Evolutionary conservation across 2,329 filamentous ascomycete genomes (phyloP), one percentile per base, ranked within the genome.

Genomic region (Clarireedia paspali): DNA sequence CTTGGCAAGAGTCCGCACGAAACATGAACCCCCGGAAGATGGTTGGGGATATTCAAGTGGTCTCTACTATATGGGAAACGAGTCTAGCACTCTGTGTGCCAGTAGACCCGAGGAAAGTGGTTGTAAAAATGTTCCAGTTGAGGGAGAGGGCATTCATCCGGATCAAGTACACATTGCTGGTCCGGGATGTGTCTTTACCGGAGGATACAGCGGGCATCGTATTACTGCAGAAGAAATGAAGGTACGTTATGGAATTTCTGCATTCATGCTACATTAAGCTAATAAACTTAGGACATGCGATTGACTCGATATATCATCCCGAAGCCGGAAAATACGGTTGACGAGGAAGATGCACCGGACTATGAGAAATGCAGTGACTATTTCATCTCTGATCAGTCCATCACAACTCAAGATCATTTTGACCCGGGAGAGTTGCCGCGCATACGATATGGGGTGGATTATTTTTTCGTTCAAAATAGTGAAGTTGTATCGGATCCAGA

Each of bases 351-450:
- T 30, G 54, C 49, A 20, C n/a, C 24, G 15, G 27, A 56, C 4
- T 50, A 53, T 52, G 57, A 55, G 24, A 39, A 54, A 15, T 49
- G 52, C 3, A 57, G 55, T 15, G 42, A 52, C 14, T 61, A 47
- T 26, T 57, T 61, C 15, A 44, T 61, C 2, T 50, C 57, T 10
- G 44, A 46, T 24, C 49, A 56, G 49, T 54, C 57, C 12, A 54
- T 38, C 7, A 36, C 10, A 2, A 27, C 42, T 4, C 49, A 46
- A 17, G n/a, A 47, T 24, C 39, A 47, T 20, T 40, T 30, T 23
- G 30, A 44, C 1, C 24, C 27, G 6, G 52, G 27, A 40, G 14
- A 20, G 2, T 44, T 57, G 12, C 38, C 45, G 7, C 30, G 52
- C 12, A 15, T 42, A n/a, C 38, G 30, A 26, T 57, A 53, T 23